Conservation (phyloP, 305 asterid genomes). For the Fraxinus latifolia region DNA sequence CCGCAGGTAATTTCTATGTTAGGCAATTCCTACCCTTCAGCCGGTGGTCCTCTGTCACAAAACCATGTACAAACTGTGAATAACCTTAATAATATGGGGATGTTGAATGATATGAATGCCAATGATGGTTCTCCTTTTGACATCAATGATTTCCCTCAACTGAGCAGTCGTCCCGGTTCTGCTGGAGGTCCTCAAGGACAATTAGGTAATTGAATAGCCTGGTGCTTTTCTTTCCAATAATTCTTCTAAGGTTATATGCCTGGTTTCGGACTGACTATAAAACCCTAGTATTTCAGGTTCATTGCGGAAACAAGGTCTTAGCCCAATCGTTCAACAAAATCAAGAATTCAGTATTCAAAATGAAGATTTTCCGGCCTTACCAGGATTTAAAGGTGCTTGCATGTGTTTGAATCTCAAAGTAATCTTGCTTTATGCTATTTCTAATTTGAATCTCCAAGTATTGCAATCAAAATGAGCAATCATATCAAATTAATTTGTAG, state of each 20-base stretch:
- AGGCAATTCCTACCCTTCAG: constrained; percentile 72
- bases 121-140: constrained; percentile 92
- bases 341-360: constrained; percentile 98
- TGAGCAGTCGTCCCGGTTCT: constrained; percentile 89
- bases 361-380: constrained; percentile 98
- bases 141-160: constrained; percentile 95
- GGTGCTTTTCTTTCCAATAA: constrained; percentile 10
- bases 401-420: constrained; percentile 16
- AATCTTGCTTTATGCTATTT: constrained; percentile 8
- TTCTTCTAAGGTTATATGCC: constrained; percentile 19
- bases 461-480: constrained; percentile 4
- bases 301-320: constrained; percentile 85
- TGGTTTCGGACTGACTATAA: constrained; percentile 27
- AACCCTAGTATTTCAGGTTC: constrained; percentile 57
- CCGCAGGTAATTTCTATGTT: constrained; percentile 94
- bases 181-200: constrained; percentile 99
- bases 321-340: constrained; percentile 90
- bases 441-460: neutral
- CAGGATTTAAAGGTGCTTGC: constrained; percentile 84
- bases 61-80: constrained; percentile 75
- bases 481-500: neutral
- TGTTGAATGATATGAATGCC: constrained; percentile 79
- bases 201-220: constrained; percentile 50
- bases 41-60: constrained; percentile 87
- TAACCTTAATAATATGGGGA: constrained; percentile 67